phyloP scores from a whole-genome alignment of 2,329 filamentous ascomycete genomes.

The Aspergillus viridinutans region DNA sequence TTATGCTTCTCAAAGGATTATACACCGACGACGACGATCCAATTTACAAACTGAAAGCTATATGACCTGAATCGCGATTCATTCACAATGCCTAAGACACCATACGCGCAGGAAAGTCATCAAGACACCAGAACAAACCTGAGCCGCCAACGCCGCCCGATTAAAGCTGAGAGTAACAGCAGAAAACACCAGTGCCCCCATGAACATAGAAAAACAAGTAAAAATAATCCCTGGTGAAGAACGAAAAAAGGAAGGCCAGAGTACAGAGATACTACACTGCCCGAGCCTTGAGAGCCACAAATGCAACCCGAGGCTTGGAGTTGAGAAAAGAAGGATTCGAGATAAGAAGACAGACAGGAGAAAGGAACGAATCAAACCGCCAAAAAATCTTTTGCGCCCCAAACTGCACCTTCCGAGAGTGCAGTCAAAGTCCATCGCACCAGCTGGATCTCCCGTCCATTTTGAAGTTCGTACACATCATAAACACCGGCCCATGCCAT shows the following conservation, averaged over 20 bases:
- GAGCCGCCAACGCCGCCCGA: conserved; percentile 19
- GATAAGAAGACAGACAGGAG: conserved; percentile 14
- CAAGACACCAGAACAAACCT: conserved; percentile 1
- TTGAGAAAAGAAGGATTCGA: conserved; percentile 13
- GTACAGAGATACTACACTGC: conserved; percentile 9
- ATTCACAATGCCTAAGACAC: conserved; percentile 4
- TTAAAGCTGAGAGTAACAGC: conserved; percentile 3
- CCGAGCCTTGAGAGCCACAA: background rate
- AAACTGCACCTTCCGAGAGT: conserved; percentile 27
- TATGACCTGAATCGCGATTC: background rate
- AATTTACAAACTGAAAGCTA: background rate
- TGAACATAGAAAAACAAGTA: conserved; percentile 16
- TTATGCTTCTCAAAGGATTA: background rate
- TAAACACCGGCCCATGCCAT: conserved; percentile 38
- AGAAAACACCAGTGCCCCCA: conserved; percentile 9
- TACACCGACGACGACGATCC: background rate
- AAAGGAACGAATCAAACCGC: conserved; percentile 22
- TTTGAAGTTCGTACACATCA: conserved; percentile 37
- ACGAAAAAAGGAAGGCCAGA: conserved; percentile 3
- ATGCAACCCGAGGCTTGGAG: conserved; percentile 1
- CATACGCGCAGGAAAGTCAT: background rate
- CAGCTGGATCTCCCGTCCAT: conserved; percentile 28
- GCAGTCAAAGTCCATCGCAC: conserved; percentile 23
- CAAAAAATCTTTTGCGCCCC: conserved; percentile 27
- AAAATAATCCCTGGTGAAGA: conserved; percentile 8